phyloP scores from a whole-genome alignment of 2,329 filamentous ascomycete genomes.

The Coniella lustricola region DNA sequence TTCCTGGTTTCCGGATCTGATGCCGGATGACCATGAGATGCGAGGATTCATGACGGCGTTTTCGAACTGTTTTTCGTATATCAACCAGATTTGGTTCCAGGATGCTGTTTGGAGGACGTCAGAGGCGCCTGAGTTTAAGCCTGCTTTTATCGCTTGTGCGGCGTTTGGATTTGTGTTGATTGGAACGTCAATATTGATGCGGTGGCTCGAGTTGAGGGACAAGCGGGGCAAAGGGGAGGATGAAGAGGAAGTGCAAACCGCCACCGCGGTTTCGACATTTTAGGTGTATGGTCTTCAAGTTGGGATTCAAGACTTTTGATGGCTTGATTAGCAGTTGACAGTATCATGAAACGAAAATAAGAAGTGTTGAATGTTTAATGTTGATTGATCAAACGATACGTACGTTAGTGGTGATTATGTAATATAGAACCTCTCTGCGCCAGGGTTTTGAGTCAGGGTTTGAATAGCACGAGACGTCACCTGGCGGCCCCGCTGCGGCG shows the following conservation, averaged over 20 bases:
- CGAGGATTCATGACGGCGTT: constrained; percentile 18
- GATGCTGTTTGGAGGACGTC: constrained; percentile 16
- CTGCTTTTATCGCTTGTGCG: constrained; percentile 14
- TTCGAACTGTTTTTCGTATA: constrained; percentile 15
- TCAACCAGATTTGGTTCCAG: constrained; percentile 17
- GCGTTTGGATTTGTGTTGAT: constrained; percentile 10
- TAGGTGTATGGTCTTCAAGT: too few species aligned
- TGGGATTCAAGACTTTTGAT: too few species aligned
- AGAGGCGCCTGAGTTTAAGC: constrained; percentile 10
- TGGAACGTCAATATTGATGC: constrained; percentile 8
- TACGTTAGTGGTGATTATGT: too few species aligned
- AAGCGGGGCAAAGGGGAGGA: not conserved
- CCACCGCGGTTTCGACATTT: too few species aligned
- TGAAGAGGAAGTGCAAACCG: not conserved
- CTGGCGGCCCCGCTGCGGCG: too few species aligned
- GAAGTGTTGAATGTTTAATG: too few species aligned
- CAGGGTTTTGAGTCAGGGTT: not conserved
- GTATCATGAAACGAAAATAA: too few species aligned
- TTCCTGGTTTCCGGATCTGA: constrained; percentile 21
- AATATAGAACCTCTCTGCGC: too few species aligned
- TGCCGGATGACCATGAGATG: constrained; percentile 22
- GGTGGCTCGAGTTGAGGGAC: constrained; percentile 12
- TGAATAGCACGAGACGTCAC: not conserved
- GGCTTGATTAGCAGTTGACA: too few species aligned
- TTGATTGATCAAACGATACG: too few species aligned